A percentile compares a stretch with the other conserved stretches of the same genome.
phyloP scores from a whole-genome alignment of 2,329 filamentous ascomycete species.

The Ascochyta lentis region DNA sequence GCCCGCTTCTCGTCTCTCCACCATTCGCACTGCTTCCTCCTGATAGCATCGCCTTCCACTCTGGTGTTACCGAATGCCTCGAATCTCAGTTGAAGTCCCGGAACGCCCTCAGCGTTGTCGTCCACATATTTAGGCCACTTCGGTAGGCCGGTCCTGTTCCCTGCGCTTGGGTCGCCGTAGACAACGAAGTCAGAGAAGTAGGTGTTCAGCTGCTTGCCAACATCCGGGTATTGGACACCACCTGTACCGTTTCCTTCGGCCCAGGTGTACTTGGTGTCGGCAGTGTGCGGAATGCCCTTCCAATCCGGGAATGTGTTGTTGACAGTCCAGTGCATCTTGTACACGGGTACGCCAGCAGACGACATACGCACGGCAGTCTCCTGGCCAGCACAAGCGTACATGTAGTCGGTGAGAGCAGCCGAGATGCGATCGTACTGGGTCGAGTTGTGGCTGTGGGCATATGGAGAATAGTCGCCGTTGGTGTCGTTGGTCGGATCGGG shows the following conservation, averaged over 20 bases:
- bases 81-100: constrained; percentile 31
- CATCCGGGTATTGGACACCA: constrained; percentile 46
- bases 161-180: constrained; percentile 49
- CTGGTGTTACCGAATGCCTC: constrained; percentile 34
- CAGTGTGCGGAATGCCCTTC: constrained; percentile 33
- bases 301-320: constrained; percentile 33
- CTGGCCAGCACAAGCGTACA: constrained; percentile 55
- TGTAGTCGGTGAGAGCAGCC: constrained; percentile 53
- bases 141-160: constrained; percentile 28
- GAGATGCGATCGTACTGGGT: constrained; percentile 54
- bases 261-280: constrained; percentile 51
- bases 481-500: constrained; percentile 30
- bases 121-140: constrained; percentile 51
- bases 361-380: constrained; percentile 53
- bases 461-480: constrained; percentile 35
- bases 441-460: constrained; percentile 51
- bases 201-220: constrained; percentile 49
- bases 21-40: constrained; percentile 38
- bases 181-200: constrained; percentile 53
- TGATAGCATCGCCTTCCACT: constrained; percentile 34
- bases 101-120: constrained; percentile 10
- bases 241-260: constrained; percentile 59
- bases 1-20: constrained; percentile 32
- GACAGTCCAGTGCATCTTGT: constrained; percentile 28
- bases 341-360: constrained; percentile 37